Evolutionary conservation across 2,329 filamentous ascomycete species (phyloP), one percentile per base, ranked within the genome.

Genomic region (Apiospora koreana): DNA sequence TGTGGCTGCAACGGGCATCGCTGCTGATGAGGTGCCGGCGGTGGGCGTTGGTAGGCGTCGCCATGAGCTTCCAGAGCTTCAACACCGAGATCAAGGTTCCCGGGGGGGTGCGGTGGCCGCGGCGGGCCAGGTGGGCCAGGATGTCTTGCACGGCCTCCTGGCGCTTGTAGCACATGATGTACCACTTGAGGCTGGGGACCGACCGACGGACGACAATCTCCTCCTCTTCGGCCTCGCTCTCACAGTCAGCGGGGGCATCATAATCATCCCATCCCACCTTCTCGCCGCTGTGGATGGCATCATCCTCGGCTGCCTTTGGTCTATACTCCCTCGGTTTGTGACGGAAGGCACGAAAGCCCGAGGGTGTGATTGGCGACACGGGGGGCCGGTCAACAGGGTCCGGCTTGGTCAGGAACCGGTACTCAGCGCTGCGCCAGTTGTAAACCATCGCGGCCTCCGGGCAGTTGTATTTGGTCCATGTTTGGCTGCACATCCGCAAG

Each of bases 21-120:
- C 16, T 23, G 18, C 45, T 31, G n/a, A 48, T 25, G 25, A 48
- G 16, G 18, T 2, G 6, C 12, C 38, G 79, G 0, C 93, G 88
- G 18, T 86, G 82, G 0, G 73, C 75, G 67, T 85, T 91, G 18
- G 88, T 89, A 0, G 87, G 82, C 4, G 91, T 81, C 75, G 94
- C 92, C 83, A 94, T 89, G 43, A 93, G 76, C 68, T 92, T 85
- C 94, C 94, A 96, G 23, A 94, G 82, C 76, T 93, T 92, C 75
- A 89, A 84, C 64, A 93, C 80, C 1, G 85, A 84, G 14, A 75
- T 67, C 67, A 82, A 77, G 73, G 86, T 87, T 35, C 79, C 78
- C 0, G 72, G 66, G 0, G 91, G 91, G 68, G 89, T 80, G 12
- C 86, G 84, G 70, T 90, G 86, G 1, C 90, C 91, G 58, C 86